Base-by-base conservation (phyloP, 192 early-diverging fungal species). In the Powellomyces hirtus region DNA sequence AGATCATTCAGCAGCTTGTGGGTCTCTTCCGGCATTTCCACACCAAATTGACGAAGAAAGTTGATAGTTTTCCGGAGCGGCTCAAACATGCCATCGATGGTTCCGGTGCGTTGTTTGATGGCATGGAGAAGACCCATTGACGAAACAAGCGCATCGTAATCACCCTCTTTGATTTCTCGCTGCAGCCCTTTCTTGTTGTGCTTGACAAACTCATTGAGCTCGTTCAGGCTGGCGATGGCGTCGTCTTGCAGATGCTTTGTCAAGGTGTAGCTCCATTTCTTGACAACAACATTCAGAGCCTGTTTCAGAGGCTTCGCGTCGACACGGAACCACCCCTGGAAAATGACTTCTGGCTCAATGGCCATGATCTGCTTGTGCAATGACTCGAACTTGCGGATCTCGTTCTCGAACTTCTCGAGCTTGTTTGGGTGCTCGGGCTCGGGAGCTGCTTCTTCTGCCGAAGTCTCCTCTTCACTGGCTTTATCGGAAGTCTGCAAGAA, bases 301-400 rank as follows among this genome's bases (percentile, higher is more conserved):
- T 88, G 86, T 64, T 88, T 88, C 50, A 88, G 71, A 6, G 86
- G 86, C 22, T 75, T 62, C 16, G 77, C 85, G 58, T 88, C 86
- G 14, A 88, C 70, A 24, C 81, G 79, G 75, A 87, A 88, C 86
- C 86, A 88, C 16, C 75, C 73, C 59, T 80, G 66, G 62, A 87
- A 80, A 29, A 87, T 66, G 16, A 87, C 74, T 69, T 88, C 86
- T 1, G 86, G 78, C 35, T 88, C 86, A 50, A 87, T 74, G 26
- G 74, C 78, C 86, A 87, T 88, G 38, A 88, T 66, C 34, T 85
- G 82, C 56, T 88, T 88, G 66, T 88, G 86, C 40, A 87, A 83
- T 16, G 60, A 65, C 57, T 88, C 86, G 56, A 88, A 88, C 66
- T 87, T 87, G 10, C 79, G 62, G 64, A 88, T 88, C 62, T 88